Base-by-base conservation (phyloP, 768 basidiomycete species). In the Leucocoprinus leucothites region DNA sequence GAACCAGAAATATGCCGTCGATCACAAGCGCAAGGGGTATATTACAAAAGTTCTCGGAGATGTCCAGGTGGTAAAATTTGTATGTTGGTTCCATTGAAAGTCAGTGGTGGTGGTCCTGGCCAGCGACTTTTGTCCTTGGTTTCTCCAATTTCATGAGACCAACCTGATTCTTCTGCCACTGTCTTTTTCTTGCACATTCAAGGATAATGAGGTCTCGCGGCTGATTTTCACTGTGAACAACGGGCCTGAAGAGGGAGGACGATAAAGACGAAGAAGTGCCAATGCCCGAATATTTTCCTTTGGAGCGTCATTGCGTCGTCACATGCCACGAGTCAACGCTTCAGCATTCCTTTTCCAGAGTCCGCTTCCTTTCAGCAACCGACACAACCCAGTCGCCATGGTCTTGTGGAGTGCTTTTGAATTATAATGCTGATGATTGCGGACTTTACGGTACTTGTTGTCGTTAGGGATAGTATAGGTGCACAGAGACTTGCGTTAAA, bases 281-380 rank as follows among this genome's bases (percentile, higher is more conserved):
- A 16, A 26, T 5, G 3, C 40, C 53, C 53, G 53, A 55, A 2
- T 13, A 41, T 48, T 48, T 31, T 22, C 53, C 53, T 36, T n/a
- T n/a, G n/a, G 11, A 31, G 31, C 31, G 31, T 31, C n/a, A 45
- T 47, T 21, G 52, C 18, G 18, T 2, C 40, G 52, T 53, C 52
- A 45, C 44, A 34, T 47, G 52, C 24, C 11, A 3, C 31, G 14
- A 53, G 24, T 14, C 21, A 55, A 36, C 18, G 7, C 8, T n/a
- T 19, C 13, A 13, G 14, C 19, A 34, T 49, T 34, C 38, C 38
- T 51, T 51, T 42, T 14, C 11, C n/a, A 43, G 40, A 24, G 18
- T 43, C 21, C 8, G 26, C 11, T 41, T 43, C 40, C n/a, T n/a
- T 51, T 24, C n/a, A 21, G 35, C 18, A 14, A 21, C 2, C 16